phyloP scores from a whole-genome alignment of 2,329 filamentous ascomycete species.

The Plenodomus tracheiphilus region DNA sequence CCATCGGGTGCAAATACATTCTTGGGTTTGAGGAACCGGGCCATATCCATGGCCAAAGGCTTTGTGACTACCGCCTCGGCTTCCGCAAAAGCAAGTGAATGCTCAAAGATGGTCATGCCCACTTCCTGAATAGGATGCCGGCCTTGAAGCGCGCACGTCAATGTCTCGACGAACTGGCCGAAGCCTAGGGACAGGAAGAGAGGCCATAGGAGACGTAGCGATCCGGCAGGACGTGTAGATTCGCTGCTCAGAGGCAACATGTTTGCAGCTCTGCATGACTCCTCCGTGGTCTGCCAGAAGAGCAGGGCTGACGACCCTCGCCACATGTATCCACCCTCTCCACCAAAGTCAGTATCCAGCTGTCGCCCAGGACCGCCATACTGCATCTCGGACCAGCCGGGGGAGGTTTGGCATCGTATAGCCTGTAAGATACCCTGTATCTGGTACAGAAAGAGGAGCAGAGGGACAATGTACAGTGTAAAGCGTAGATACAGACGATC shows the following conservation, averaged over 20 bases:
- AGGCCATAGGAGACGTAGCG: conserved; percentile 75
- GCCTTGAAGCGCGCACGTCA: conserved; percentile 86
- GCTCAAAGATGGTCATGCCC: conserved; percentile 95
- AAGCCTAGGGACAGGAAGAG: conserved; percentile 69
- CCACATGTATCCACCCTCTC: conserved; percentile 70
- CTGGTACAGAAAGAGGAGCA: conserved; percentile 56
- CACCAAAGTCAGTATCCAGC: conserved; percentile 54
- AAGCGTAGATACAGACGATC: conserved; percentile 62
- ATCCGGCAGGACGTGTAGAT: conserved; percentile 67
- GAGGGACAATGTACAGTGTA: conserved; percentile 37
- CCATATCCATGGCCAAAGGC: conserved; percentile 74
- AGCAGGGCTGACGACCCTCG: conserved; percentile 71
- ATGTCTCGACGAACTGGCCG: conserved; percentile 86
- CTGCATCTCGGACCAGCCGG: conserved; percentile 50
- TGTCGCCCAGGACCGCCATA: conserved; percentile 51
- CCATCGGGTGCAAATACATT: conserved; percentile 50
- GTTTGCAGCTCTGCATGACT: conserved; percentile 72
- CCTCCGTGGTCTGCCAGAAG: conserved; percentile 71
- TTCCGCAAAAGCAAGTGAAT: conserved; percentile 93
- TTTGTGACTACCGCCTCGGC: conserved; percentile 85
- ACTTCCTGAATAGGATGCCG: conserved; percentile 80
- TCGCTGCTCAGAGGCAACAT: conserved; percentile 66
- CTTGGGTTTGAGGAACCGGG: conserved; percentile 48
- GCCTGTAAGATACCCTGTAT: conserved; percentile 74
- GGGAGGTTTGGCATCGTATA: conserved; percentile 83